Conservation (phyloP, 768 basidiomycete species). For the Mycena vitilis region DNA sequence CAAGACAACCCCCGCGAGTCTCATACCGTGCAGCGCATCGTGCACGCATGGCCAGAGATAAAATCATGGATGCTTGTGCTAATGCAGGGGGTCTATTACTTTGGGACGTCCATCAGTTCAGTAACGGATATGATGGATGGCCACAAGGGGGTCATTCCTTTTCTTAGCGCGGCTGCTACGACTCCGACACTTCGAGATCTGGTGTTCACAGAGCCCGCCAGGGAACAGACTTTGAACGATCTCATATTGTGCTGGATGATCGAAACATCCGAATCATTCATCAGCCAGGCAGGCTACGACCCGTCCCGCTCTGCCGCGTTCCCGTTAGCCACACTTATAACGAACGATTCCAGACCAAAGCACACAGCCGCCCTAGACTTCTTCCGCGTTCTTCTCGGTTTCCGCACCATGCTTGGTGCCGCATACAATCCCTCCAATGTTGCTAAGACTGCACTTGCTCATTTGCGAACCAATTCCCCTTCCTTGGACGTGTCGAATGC, state of each 20-base stretch:
- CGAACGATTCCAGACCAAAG: neutral
- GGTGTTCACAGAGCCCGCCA: neutral
- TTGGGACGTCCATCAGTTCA: neutral
- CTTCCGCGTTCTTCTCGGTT: neutral
- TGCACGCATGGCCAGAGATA: constrained; percentile 10
- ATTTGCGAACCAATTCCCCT: neutral
- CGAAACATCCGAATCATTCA: constrained; percentile 4
- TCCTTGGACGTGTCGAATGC: neutral
- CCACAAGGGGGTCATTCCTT: neutral
- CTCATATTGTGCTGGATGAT: constrained; percentile 8
- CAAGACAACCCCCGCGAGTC: neutral
- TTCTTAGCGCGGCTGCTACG: neutral
- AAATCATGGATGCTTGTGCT: neutral
- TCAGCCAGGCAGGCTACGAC: neutral
- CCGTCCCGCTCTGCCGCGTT: neutral
- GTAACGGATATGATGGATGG: neutral
- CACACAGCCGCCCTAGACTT: neutral
- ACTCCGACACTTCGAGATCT: neutral
- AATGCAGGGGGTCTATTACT: neutral
- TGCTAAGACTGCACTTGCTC: neutral
- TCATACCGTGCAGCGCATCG: neutral
- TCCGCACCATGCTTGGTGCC: neutral
- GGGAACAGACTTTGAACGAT: neutral
- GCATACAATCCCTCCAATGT: neutral
- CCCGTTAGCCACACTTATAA: neutral